phyloP scores from a whole-genome alignment of 2,329 filamentous ascomycete species.

The Passalora sequoiae region DNA sequence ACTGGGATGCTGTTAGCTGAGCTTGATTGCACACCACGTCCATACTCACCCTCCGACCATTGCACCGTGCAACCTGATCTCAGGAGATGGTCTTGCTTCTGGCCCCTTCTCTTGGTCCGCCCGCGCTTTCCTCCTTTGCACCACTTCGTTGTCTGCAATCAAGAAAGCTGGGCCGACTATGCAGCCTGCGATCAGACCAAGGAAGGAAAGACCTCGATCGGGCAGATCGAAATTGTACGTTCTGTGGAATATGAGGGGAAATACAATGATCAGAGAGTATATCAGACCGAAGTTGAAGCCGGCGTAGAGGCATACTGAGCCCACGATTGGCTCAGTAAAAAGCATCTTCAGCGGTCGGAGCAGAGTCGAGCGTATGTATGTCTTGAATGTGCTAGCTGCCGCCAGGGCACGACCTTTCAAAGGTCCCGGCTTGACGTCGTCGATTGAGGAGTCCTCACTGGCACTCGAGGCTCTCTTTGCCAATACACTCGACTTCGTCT shows the following conservation, averaged over 20 bases:
- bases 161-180: slow-evolving; percentile 49
- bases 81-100: slow-evolving; percentile 55
- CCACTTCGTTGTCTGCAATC: slow-evolving; percentile 39
- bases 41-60: no score
- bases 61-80: slow-evolving; percentile 57
- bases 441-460: no score
- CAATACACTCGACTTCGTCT: no score
- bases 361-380: not conserved
- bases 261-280: slow-evolving; percentile 26
- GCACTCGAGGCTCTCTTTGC: no score
- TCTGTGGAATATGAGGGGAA: slow-evolving; percentile 19
- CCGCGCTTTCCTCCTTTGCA: not conserved
- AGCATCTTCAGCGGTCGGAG: slow-evolving; percentile 22
- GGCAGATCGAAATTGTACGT: slow-evolving; percentile 13
- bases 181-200: slow-evolving; percentile 64
- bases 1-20: no score
- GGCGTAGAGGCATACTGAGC: slow-evolving; percentile 16
- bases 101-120: not conserved
- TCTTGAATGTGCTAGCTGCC: no score
- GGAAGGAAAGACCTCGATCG: slow-evolving; percentile 53
- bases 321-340: slow-evolving; percentile 17
- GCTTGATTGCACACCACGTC: no score
- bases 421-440: no score
- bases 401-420: no score
- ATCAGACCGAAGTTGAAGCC: slow-evolving; percentile 21